A percentile compares a stretch with the other conserved stretches of the same genome.
Conservation (phyloP, 164 flowering plant genomes). For the Saururus chinensis region DNA sequence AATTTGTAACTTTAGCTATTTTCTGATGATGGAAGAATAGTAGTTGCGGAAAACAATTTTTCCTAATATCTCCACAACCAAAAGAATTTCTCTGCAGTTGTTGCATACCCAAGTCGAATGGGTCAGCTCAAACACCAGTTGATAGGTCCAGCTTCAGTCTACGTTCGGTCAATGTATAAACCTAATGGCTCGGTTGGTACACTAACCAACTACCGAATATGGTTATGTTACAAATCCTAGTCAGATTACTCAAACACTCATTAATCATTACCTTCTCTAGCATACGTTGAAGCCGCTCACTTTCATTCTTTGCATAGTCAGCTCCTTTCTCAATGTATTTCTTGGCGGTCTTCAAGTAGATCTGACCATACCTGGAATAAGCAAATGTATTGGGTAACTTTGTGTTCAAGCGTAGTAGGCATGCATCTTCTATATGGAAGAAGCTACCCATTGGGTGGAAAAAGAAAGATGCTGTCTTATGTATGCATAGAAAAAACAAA, state of each 20-base stretch:
- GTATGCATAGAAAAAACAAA: neutral
- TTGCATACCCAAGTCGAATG: too few relatives aligned
- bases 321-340: slow-evolving; percentile 54
- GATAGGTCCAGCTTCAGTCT: too few relatives aligned
- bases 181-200: too few relatives aligned
- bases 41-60: too few relatives aligned
- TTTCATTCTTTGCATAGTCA: slow-evolving; percentile 80
- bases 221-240: neutral
- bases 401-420: neutral
- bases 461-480: neutral
- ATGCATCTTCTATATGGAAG: neutral
- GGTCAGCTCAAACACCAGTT: too few relatives aligned
- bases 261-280: slow-evolving; percentile 57
- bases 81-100: too few relatives aligned
- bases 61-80: too few relatives aligned
- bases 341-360: slow-evolving; percentile 75
- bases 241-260: neutral
- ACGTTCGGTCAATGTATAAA: too few relatives aligned
- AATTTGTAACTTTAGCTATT: neutral
- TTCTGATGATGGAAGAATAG: too few relatives aligned
- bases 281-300: slow-evolving; percentile 66
- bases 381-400: neutral
- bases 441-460: neutral
- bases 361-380: slow-evolving; percentile 62
- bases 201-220: neutral